These are phyloP conservation scores for Camellia lanceoleosa DNA, from an alignment of 148 eudicot species.

Conservation along the genomic window DNA sequence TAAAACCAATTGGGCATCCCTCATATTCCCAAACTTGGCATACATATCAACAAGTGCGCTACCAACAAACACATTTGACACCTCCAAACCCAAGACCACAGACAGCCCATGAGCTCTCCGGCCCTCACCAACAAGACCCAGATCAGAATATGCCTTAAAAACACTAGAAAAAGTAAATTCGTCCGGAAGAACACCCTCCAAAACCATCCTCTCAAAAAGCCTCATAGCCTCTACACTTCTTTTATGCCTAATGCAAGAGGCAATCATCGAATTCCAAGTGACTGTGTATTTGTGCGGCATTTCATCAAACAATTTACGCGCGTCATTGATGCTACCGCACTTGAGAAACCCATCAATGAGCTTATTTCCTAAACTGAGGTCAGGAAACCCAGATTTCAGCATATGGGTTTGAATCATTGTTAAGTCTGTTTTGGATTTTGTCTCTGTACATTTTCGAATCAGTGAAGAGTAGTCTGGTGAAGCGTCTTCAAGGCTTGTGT, in stretches of 20 bases:
- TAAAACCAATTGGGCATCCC: constrained; percentile 31
- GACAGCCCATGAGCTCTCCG: constrained; percentile 34
- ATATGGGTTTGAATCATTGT: constrained; percentile 29
- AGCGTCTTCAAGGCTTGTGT: constrained; percentile 14
- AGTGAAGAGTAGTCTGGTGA: constrained; percentile 18
- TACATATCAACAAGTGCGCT: constrained; percentile 40
- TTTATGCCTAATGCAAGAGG: constrained; percentile 30
- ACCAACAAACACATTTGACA: constrained; percentile 38
- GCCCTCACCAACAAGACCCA: constrained; percentile 32
- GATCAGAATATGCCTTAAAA: constrained; percentile 38
- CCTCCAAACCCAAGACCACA: constrained; percentile 40
- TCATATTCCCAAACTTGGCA: constrained; percentile 40
- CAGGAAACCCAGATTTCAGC: constrained; percentile 27
- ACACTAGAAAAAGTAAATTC: constrained; percentile 39
- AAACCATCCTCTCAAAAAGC: constrained; percentile 29
- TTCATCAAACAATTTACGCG: constrained; percentile 43
- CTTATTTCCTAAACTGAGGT: constrained; percentile 26
- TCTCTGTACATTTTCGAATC: constrained; percentile 24
- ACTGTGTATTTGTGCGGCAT: constrained; percentile 36
- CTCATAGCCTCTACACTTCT: constrained; percentile 22
- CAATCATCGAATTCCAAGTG: constrained; percentile 40
- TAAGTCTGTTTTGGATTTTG: constrained; percentile 20
- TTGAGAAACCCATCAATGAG: constrained; percentile 29
- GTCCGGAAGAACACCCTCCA: constrained; percentile 38
- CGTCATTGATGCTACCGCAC: constrained; percentile 29